Conservation (phyloP, 345 rosid species). For the Salix dunnii region DNA sequence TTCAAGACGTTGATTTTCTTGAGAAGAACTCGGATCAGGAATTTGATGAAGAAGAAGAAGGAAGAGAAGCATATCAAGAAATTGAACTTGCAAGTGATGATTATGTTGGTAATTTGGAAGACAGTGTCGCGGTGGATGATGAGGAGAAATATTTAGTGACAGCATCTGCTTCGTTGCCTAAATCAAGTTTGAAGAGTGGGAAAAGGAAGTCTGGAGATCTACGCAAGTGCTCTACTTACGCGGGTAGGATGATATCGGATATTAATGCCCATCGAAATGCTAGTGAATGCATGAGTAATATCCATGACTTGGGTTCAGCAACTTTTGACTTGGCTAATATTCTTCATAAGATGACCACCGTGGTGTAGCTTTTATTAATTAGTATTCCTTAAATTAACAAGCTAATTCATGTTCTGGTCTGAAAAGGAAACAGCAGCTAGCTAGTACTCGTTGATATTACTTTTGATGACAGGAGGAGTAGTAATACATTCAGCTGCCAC, state of each 20-base stretch:
- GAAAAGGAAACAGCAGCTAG: too few species aligned
- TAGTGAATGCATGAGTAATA: background rate
- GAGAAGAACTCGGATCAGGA: slow-evolving; percentile 5
- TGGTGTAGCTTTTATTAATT: background rate
- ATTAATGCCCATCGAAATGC: background rate
- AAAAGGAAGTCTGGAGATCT: slow-evolving; percentile 10
- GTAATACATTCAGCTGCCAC: too few species aligned
- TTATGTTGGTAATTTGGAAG: too few species aligned
- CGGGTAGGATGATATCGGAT: background rate
- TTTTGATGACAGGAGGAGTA: too few species aligned
- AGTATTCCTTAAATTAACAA: too few species aligned
- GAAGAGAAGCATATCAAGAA: background rate
- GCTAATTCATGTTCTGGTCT: too few species aligned
- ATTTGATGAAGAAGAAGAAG: background rate
- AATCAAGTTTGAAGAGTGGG: slow-evolving; percentile 3
- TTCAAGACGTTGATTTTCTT: slow-evolving; percentile 2
- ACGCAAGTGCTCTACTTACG: slow-evolving; percentile 25
- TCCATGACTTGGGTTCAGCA: background rate
- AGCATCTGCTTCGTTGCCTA: background rate
- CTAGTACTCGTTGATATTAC: too few species aligned
- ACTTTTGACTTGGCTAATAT: background rate
- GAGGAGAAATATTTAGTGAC: background rate
- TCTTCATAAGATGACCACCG: slow-evolving; percentile 4
- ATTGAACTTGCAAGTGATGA: too few species aligned
- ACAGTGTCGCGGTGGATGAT: background rate